Evolutionary conservation across 148 eudicot genomes (phyloP), one percentile per base, ranked within the genome.

Genomic region (Chenopodium album): DNA sequence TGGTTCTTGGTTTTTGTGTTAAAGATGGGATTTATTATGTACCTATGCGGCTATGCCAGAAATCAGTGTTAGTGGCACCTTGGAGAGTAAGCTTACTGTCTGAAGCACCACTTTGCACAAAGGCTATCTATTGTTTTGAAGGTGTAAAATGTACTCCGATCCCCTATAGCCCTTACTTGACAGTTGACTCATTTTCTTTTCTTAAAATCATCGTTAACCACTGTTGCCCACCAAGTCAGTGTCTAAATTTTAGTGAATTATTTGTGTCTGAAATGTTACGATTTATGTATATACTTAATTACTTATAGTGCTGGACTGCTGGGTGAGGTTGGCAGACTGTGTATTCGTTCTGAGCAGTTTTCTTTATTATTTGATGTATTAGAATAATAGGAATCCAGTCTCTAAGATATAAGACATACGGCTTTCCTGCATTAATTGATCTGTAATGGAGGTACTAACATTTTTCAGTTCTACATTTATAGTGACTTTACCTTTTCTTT

Each of bases 401-500:
- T 41, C 34, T 65, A 0, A 62, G n/a, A 3, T n/a, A 63, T 19
- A 62, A 20, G 23, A 9, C 10, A 11, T 23, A 65, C 7, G n/a
- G 2, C 7, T 71, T 17, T 71, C 75, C 52, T 71, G 48, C 75
- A 6, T 5, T 12, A 7, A 65, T 32, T 17, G 41, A 32, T 70
- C 9, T 71, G 1, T 71, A 71, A 13, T 71, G 26, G 9, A 20
- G n/a, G 29, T 37, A 19, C 44, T 19, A 9, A 22, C 52, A 44
- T 71, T 0, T 71, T 23, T 26, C 41, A 74, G 60, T 37, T 77
- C 23, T 65, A 79, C 62, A 17, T 64, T 37, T 34, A 26, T 19
- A 41, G 4, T 63, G 22, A 59, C 17, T 67, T n/a, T 56, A 78
- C 29, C 70, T 77, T 71, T 23, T 65, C 54, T 69, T 78, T 50